Evolutionary conservation across 345 rosid species (phyloP).

Genomic region (Corchorus capsularis): DNA sequence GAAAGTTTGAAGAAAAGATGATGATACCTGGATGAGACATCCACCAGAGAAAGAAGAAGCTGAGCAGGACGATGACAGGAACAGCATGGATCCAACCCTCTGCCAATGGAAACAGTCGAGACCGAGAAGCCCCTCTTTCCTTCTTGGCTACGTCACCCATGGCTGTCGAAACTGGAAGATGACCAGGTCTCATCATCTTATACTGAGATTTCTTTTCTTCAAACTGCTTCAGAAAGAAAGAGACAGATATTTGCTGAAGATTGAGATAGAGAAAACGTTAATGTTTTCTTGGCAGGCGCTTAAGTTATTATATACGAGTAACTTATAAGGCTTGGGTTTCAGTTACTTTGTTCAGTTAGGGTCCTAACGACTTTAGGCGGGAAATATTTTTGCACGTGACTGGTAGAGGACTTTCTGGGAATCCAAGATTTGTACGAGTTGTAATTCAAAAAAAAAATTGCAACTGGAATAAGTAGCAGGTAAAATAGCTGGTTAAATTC

Average conservation of each 20-base stretch:
- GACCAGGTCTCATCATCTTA: conserved; percentile 31
- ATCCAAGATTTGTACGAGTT: neutral
- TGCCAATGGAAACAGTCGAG: conserved; percentile 27
- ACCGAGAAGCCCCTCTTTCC: conserved; percentile 25
- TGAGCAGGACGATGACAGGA: conserved; percentile 48
- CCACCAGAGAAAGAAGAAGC: conserved; percentile 67
- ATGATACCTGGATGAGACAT: conserved; percentile 57
- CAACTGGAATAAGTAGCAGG: no score
- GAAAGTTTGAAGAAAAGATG: conserved; percentile 5
- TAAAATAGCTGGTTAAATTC: no score
- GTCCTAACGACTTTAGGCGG: conserved; percentile 30
- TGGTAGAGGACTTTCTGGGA: neutral
- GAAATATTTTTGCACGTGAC: neutral
- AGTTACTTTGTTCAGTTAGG: conserved; percentile 12
- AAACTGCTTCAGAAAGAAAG: conserved; percentile 22
- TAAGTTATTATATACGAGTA: no score
- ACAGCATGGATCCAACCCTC: conserved; percentile 50
- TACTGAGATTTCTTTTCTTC: conserved; percentile 2
- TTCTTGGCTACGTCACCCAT: conserved; percentile 22
- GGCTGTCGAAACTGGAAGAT: conserved; percentile 37
- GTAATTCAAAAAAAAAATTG: no score
- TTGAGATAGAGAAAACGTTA: neutral
- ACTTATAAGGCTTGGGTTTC: neutral
- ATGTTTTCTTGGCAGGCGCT: neutral
- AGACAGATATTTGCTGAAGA: neutral